Base-by-base conservation (phyloP, 2,329 filamentous ascomycete genomes). In the Cryphonectria japonica region DNA sequence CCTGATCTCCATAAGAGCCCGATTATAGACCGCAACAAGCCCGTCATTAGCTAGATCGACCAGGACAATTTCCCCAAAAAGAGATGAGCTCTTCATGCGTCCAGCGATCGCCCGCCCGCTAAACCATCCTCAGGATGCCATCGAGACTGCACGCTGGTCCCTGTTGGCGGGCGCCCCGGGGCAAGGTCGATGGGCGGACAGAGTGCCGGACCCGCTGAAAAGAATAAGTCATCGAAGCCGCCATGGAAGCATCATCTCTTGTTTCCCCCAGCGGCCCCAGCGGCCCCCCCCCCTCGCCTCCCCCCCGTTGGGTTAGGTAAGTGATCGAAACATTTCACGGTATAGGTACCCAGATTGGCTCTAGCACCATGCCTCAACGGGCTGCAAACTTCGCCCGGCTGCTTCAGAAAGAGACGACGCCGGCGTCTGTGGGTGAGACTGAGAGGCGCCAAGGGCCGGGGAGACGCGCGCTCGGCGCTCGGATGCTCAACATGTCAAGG, bases 41-140 rank as follows among this genome's bases (percentile, higher is more conserved):
- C 77, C 77, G 79, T 75, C 79, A 80, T 67, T 59, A 66, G 69
- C 65, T 26, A 69, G 54, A 80, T 75, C 78, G 71, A 74, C 72
- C 69, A 76, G 77, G 78, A 78, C 77, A 82, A 83, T 83, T 84
- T 84, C 83, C 83, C 80, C 82, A 83, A 80, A 66, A 66, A 67
- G 72, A 77, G 79, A 77, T 75, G 76, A 76, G 76, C 74, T 82
- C 79, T 79, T 85, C 76, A 85, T 85, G 83, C 83, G 78, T 77
- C 65, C 71, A 76, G 74, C 73, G 73, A 70, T 61, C 46, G 70
- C 65, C 60, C 50, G 46, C 43, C 67, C 60, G 46, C 39, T 37
- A 29, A 26, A 41, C 19, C 52, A 60, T 11, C 46, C 54, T 54
- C 14, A 39, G 29, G 52, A 60, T 39, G 59, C 69, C 68, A 71